These are phyloP conservation scores for Lactarius sp. DNA, from an alignment of 768 basidiomycete genomes.

Conservation along the genomic window DNA sequence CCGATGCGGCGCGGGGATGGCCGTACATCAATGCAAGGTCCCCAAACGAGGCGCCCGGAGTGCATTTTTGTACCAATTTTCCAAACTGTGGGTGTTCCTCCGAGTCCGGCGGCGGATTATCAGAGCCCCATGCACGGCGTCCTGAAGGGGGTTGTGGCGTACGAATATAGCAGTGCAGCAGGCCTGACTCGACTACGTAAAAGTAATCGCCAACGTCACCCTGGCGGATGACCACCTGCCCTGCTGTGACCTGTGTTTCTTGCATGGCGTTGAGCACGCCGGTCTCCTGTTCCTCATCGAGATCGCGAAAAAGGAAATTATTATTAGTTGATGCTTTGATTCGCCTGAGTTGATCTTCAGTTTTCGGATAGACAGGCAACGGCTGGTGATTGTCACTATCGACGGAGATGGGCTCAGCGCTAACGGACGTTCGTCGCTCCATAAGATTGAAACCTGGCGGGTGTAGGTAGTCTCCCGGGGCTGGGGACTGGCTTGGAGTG, in stretches of 20 bases:
- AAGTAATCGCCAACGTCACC: conserved; percentile 97
- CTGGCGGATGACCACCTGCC: conserved; percentile 92
- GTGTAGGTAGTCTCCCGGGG: conserved; percentile 62
- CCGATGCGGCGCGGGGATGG: conserved; percentile 91
- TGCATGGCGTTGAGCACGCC: conserved; percentile 96
- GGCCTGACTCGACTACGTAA: conserved; percentile 91
- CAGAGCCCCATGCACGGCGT: conserved; percentile 45
- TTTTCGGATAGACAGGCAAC: conserved; percentile 73
- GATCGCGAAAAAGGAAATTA: conserved; percentile 93
- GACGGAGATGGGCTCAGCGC: conserved; percentile 92
- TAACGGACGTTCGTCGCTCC: conserved; percentile 89
- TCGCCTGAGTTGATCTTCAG: conserved; percentile 75
- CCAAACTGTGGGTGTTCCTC: conserved; percentile 63
- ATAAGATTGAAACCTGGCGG: conserved; percentile 73
- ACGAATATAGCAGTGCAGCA: conserved; percentile 77
- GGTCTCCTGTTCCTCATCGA: conserved; percentile 92
- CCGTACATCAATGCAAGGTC: conserved; percentile 99
- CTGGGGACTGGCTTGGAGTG: conserved; percentile 30
- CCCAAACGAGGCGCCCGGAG: conserved; percentile 83
- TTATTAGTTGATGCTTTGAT: conserved; percentile 83
- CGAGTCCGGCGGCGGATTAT: conserved; percentile 37
- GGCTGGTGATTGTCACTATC: conserved; percentile 60
- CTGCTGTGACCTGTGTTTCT: conserved; percentile 64
- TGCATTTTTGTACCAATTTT: conserved; percentile 79
- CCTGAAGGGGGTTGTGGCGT: conserved; percentile 52